Evolutionary conservation across 257 asterid species (phyloP), one percentile per base, ranked within the genome.

Genomic region (Fraxinus pennsylvanica): DNA sequence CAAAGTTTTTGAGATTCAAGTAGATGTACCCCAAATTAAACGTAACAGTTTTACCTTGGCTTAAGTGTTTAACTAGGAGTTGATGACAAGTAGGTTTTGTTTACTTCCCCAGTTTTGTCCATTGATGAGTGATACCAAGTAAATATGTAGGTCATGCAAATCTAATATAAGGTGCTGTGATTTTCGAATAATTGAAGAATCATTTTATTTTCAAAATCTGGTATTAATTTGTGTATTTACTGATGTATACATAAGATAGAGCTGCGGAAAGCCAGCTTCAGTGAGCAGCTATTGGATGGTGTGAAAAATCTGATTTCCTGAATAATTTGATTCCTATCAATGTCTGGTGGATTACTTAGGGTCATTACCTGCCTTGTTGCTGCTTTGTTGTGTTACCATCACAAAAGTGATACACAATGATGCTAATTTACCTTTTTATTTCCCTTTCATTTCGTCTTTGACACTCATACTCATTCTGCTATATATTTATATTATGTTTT

Each of bases 331-430:
- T 43, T 66, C 66, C 29, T 9, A 68, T 47, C 69, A 38, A 10
- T 68, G 7, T 43, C 66, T 57, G 66, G 27, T 57, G 29, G 66
- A 57, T 57, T 57, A 22, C 33, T 61, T 21, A 61, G 33, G 2
- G 0, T 25, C 33, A 68, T 76, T 3, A 1, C 77, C 47, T 66
- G 72, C 78, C 69, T 36, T 47, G 19, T 74, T 12, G 45, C 14
- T 74, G 66, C 5, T 66, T 32, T 61, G 30, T 43, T 57, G 66
- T 61, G 17, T 21, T 61, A 9, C 33, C 17, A 61, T 8, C 21
- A 80, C 67, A 71, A 69, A n/a, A 80, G n/a, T 38, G 52, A 76
- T 65, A 36, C 69, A 47, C 68, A 39, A 50, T 73, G 68, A 65
- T 50, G 25, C 76, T 54, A 9, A 72, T 63, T 61, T 39, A 43